A percentile compares a stretch with the other conserved stretches of the same genome.
phyloP scores from a whole-genome alignment of 352 stramenopile species.

The Pythium dissimile region DNA sequence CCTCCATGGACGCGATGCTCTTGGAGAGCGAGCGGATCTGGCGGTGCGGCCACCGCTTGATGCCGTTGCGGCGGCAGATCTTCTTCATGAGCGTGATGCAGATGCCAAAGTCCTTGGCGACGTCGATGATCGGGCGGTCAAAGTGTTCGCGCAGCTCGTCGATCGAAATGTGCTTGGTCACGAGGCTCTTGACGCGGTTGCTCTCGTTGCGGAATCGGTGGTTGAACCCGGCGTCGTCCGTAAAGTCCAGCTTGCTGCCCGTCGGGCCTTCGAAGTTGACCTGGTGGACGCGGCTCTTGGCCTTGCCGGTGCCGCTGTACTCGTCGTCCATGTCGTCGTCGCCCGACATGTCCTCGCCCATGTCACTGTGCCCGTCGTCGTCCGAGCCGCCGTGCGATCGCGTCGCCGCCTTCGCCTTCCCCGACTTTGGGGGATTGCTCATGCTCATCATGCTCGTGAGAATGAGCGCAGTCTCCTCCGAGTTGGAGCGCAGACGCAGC shows the following conservation, averaged over 20 bases:
- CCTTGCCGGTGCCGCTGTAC: constrained; percentile 18
- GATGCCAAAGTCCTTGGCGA: constrained; percentile 88
- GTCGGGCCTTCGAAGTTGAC: constrained; percentile 72
- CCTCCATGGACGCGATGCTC: constrained; percentile 87
- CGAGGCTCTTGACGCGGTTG: constrained; percentile 84
- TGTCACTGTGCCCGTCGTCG: constrained; percentile 34
- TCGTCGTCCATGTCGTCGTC: constrained; percentile 38
- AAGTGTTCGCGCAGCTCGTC: constrained; percentile 83
- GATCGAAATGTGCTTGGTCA: constrained; percentile 88
- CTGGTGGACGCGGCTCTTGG: constrained; percentile 55
- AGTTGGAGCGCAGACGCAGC: constrained; percentile 41
- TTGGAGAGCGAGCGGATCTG: constrained; percentile 82
- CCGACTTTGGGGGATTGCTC: constrained; percentile 28
- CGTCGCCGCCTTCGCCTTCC: not conserved
- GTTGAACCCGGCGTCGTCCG: constrained; percentile 67
- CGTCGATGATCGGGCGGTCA: constrained; percentile 84
- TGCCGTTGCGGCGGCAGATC: constrained; percentile 64
- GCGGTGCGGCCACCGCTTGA: constrained; percentile 67
- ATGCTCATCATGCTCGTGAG: constrained; percentile 83
- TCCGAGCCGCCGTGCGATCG: constrained; percentile 30
- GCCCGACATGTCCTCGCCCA: constrained; percentile 23
- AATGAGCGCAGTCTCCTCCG: constrained; percentile 85
- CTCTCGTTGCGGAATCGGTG: constrained; percentile 80
- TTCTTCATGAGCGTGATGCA: constrained; percentile 90
- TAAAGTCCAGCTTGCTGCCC: constrained; percentile 74